Percentiles rank a stretch among this genome's conserved stretches.
These are phyloP conservation scores for Reticulomyxa filosa DNA, from an alignment of 78 protist species.

Conservation along the genomic window DNA sequence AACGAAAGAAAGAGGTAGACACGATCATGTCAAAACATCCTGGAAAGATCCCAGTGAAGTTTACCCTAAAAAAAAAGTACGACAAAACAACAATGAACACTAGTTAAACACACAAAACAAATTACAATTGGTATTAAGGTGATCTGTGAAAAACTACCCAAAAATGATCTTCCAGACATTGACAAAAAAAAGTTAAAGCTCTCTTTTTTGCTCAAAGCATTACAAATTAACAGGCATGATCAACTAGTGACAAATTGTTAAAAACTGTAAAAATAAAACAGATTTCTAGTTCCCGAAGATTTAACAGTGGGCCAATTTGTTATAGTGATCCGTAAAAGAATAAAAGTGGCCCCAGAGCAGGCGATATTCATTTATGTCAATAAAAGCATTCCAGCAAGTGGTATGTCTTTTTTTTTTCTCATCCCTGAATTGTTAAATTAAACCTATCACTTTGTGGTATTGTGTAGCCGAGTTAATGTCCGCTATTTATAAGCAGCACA, in stretches of 20 bases:
- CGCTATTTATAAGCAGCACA: constrained; percentile 52
- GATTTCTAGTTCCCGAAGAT: constrained; percentile 15
- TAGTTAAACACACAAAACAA: too few relatives aligned
- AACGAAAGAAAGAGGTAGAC: constrained; percentile 9
- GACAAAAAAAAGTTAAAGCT: constrained; percentile 27
- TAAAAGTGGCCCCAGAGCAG: constrained; percentile 70
- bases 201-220: too few relatives aligned
- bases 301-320: constrained; percentile 81
- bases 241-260: too few relatives aligned
- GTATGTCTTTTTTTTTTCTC: too few relatives aligned
- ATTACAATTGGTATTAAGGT: too few relatives aligned
- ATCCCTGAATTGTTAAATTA: too few relatives aligned
- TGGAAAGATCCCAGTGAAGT: constrained; percentile 26
- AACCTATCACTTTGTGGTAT: too few relatives aligned
- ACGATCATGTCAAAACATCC: constrained; percentile 15
- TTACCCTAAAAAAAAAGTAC: too few relatives aligned
- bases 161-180: constrained; percentile 12
- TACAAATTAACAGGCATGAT: too few relatives aligned
- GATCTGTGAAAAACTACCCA: constrained; percentile 19
- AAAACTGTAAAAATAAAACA: too few relatives aligned
- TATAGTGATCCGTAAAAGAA: constrained; percentile 62
- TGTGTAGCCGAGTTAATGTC: too few relatives aligned
- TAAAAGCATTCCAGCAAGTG: constrained; percentile 47
- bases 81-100: too few relatives aligned
- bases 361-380: constrained; percentile 75